Conservation (phyloP, 2,329 filamentous ascomycete species). For the Ceratocystis albifundus region DNA sequence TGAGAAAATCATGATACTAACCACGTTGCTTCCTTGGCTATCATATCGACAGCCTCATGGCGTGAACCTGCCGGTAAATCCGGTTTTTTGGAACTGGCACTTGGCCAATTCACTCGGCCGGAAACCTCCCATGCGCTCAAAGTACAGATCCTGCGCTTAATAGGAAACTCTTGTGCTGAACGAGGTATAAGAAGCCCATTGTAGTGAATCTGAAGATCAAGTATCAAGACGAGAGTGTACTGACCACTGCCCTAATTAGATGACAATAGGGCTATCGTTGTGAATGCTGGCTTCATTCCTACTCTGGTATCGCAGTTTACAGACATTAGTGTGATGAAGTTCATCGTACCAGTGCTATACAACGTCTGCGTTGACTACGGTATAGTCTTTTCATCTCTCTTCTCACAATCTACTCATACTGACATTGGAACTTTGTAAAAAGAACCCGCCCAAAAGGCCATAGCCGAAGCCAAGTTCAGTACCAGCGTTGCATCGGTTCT, state of each 20-base stretch:
- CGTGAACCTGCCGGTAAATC: slow-evolving; percentile 19
- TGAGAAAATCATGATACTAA: slow-evolving; percentile 1
- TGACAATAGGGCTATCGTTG: slow-evolving; percentile 46
- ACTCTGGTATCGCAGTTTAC: slow-evolving; percentile 39
- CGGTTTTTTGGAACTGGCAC: slow-evolving; percentile 10
- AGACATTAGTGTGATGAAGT: slow-evolving; percentile 39
- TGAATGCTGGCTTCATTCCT: slow-evolving; percentile 38
- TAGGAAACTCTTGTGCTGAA: slow-evolving; percentile 22
- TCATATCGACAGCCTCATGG: slow-evolving; percentile 15
- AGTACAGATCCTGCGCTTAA: slow-evolving; percentile 20
- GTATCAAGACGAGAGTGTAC: not conserved
- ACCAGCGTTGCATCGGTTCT: slow-evolving; percentile 40
- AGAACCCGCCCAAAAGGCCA: slow-evolving; percentile 48
- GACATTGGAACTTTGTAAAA: not conserved
- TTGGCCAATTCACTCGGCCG: not conserved
- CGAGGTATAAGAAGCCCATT: slow-evolving; percentile 7
- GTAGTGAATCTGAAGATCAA: not conserved
- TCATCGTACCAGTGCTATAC: slow-evolving; percentile 48
- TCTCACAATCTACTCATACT: not conserved
- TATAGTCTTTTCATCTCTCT: slow-evolving; percentile 29
- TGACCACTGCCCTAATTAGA: slow-evolving; percentile 32
- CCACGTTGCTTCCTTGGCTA: not conserved
- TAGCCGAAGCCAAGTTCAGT: slow-evolving; percentile 42
- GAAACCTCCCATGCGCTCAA: slow-evolving; percentile 3
- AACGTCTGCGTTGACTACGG: slow-evolving; percentile 54